Percentiles rank a stretch among this genome's conserved stretches.
These are phyloP conservation scores for Chrysoporthe puriensis DNA, from an alignment of 2,329 filamentous ascomycete species.

Conservation along the genomic window DNA sequence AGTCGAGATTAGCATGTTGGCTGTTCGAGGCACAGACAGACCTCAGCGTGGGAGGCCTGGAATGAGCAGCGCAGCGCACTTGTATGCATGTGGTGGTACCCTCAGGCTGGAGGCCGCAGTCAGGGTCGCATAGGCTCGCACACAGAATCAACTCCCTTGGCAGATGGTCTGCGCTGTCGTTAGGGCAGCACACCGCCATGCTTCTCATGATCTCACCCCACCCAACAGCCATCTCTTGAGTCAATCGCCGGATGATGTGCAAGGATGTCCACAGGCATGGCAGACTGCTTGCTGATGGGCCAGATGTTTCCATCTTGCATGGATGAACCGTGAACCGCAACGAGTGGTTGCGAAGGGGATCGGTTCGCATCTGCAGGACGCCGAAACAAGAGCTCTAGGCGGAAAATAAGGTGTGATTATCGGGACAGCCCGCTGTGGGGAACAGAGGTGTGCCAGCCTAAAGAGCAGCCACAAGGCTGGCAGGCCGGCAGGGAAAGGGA, in stretches of 20 bases:
- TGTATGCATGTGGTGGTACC: neutral
- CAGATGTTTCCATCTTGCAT: constrained; percentile 2
- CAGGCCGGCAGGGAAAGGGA: constrained; percentile 1
- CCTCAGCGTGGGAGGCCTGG: constrained; percentile 10
- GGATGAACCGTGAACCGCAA: neutral
- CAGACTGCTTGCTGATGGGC: neutral
- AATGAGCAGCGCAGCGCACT: neutral
- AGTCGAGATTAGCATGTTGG: neutral
- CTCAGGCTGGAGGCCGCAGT: neutral
- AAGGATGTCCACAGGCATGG: neutral
- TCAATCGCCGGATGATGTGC: neutral
- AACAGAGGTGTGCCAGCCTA: neutral
- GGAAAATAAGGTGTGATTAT: constrained; percentile 14
- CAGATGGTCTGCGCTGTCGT: neutral
- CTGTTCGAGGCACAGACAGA: no score
- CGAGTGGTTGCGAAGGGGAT: neutral
- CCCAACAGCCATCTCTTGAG: neutral
- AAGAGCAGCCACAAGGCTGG: neutral
- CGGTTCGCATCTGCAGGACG: neutral
- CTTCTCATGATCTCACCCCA: neutral
- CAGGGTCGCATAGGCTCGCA: neutral
- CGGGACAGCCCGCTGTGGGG: constrained; percentile 20
- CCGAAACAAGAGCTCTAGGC: constrained; percentile 9
- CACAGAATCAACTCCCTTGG: neutral
- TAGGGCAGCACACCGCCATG: neutral